phyloP scores from a whole-genome alignment of 2,329 filamentous ascomycete species.

The Fusarium paranaense region DNA sequence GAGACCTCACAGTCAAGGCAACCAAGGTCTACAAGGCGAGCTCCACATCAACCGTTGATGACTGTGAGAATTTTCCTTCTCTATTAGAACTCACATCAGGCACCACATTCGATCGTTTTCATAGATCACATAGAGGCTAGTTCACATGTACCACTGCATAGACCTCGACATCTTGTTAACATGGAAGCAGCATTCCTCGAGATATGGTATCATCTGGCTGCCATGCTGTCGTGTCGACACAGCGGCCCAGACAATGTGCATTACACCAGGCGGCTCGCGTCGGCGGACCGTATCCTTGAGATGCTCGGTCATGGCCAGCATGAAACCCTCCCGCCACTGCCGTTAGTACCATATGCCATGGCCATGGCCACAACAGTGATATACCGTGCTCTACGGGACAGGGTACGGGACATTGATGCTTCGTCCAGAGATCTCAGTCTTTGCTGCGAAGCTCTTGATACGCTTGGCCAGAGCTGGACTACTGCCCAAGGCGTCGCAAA shows the following conservation, averaged over 20 bases:
- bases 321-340: slow-evolving; percentile 14
- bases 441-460: slow-evolving; percentile 19
- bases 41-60: slow-evolving; percentile 8
- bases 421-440: slow-evolving; percentile 13
- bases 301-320: background rate
- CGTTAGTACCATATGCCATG: slow-evolving; percentile 19
- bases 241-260: slow-evolving; percentile 15
- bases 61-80: slow-evolving; percentile 10
- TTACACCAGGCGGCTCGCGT: slow-evolving; percentile 11
- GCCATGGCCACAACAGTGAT: slow-evolving; percentile 25
- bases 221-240: slow-evolving; percentile 23
- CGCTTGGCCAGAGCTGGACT: slow-evolving; percentile 14
- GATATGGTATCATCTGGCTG: slow-evolving; percentile 26
- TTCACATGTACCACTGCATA: too few relatives aligned
- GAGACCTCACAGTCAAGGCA: slow-evolving; percentile 21
- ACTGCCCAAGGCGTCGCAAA: slow-evolving; percentile 18
- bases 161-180: background rate
- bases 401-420: background rate
- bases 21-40: slow-evolving; percentile 28
- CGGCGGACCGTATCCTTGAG: slow-evolving; percentile 10
- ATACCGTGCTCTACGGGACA: slow-evolving; percentile 21
- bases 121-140: slow-evolving; percentile 22
- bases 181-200: slow-evolving; percentile 9
- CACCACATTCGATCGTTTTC: slow-evolving; percentile 4
- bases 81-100: slow-evolving; percentile 13